Percentiles rank a stretch among this genome's conserved stretches.
These are phyloP conservation scores for Skeletonema marinoi DNA, from an alignment of 108 stramenopile genomes.

Conservation along the genomic window DNA sequence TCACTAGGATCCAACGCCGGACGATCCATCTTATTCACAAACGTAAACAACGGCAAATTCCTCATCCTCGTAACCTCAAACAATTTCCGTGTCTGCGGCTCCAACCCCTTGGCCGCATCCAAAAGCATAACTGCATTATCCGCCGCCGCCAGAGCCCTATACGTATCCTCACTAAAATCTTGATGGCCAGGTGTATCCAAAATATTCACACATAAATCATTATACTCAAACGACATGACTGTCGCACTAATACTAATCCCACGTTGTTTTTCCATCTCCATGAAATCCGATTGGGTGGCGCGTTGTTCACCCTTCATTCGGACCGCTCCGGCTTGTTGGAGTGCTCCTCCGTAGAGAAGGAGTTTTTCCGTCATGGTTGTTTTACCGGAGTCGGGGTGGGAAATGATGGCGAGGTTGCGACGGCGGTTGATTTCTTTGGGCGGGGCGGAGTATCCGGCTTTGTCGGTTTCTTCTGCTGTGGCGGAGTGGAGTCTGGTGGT, in stretches of 20 bases:
- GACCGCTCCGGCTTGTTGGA: slow-evolving; percentile 95
- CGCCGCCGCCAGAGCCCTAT: slow-evolving; percentile 92
- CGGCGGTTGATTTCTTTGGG: slow-evolving; percentile 78
- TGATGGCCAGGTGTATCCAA: slow-evolving; percentile 94
- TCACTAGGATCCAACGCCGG: slow-evolving; percentile 92
- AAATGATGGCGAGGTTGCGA: slow-evolving; percentile 95
- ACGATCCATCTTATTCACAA: slow-evolving; percentile 96
- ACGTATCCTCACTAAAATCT: slow-evolving; percentile 96
- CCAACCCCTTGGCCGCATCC: slow-evolving; percentile 94
- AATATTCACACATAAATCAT: slow-evolving; percentile 67
- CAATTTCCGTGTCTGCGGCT: slow-evolving; percentile 94
- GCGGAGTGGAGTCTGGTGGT: background rate
- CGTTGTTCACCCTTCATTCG: slow-evolving; percentile 90
- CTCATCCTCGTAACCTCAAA: slow-evolving; percentile 87
- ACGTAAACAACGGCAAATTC: slow-evolving; percentile 80
- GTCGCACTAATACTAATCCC: slow-evolving; percentile 93
- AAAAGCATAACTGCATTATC: slow-evolving; percentile 97
- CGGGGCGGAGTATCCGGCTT: slow-evolving; percentile 46
- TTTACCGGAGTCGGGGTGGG: slow-evolving; percentile 95
- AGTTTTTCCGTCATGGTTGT: slow-evolving; percentile 98
- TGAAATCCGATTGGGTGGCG: slow-evolving; percentile 87
- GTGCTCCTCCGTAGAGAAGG: slow-evolving; percentile 88
- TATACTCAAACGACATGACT: slow-evolving; percentile 93
- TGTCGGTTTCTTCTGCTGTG: background rate
- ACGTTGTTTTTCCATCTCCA: slow-evolving; percentile 95